Percentiles rank a stretch among this genome's conserved stretches.
Conservation (phyloP, 306 rosid species). For the Cucurbita maxima region DNA sequence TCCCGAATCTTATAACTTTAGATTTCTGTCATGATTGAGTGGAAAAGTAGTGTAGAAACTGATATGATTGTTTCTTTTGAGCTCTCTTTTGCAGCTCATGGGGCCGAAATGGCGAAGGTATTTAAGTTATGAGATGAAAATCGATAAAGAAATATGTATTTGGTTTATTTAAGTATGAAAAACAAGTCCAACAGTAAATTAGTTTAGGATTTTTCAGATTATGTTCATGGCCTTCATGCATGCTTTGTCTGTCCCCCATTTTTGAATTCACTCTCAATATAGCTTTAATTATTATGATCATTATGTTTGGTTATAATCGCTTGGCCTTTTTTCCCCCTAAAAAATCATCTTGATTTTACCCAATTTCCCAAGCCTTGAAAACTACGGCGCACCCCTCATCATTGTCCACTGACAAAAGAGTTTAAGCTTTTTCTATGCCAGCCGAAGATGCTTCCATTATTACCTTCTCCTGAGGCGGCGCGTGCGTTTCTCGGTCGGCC, state of each 20-base stretch:
- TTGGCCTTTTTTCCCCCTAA: not conserved
- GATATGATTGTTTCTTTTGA: not conserved
- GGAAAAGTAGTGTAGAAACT: not conserved
- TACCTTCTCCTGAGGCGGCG: not conserved
- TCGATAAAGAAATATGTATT: not conserved
- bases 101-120: not conserved
- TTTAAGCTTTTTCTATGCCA: not conserved
- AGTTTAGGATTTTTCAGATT: not conserved
- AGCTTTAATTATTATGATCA: not conserved
- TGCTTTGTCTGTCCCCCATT: not conserved
- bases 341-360: not conserved
- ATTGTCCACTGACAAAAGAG: conserved; percentile 1
- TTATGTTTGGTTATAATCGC: not conserved
- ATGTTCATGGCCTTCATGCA: conserved; percentile 1
- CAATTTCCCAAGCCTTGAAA: conserved; percentile 2
- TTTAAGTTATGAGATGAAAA: not conserved
- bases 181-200: not conserved
- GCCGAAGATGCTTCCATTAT: not conserved
- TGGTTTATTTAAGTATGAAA: not conserved
- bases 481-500: not conserved
- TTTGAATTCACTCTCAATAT: not conserved
- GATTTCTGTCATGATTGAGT: not conserved
- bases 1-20: not conserved
- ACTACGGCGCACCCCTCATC: not conserved
- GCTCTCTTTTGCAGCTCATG: not conserved